Conservation (phyloP, 306 rosid genomes). For the Gleditsia sinensis region DNA sequence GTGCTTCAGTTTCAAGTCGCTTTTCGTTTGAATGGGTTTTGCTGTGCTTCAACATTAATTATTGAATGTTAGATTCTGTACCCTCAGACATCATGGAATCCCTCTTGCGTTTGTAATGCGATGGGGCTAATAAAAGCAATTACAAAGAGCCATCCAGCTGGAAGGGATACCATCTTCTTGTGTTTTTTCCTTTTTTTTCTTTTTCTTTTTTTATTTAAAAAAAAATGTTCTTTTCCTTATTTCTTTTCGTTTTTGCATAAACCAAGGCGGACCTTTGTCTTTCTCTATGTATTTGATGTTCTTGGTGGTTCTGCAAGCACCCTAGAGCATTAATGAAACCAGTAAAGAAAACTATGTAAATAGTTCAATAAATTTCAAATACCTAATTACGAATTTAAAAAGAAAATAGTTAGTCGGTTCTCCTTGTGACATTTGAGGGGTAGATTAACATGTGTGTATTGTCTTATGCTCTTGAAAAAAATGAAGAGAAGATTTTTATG, state of each 20-base stretch:
- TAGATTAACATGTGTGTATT: not conserved
- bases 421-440: too few relatives aligned
- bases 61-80: not conserved
- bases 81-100: not conserved
- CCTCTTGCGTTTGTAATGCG: constrained; percentile 27
- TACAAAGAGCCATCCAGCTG: constrained; percentile 50
- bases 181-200: not conserved
- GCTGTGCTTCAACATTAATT: not conserved
- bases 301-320: not conserved
- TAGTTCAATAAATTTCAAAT: not conserved
- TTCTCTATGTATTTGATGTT: constrained; percentile 10
- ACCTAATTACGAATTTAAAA: not conserved
- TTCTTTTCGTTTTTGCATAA: constrained; percentile 26
- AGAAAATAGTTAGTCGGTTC: too few relatives aligned
- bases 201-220: not conserved
- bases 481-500: not conserved
- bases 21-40: not conserved
- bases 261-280: constrained; percentile 40
- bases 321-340: not conserved
- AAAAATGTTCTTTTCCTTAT: constrained; percentile 10
- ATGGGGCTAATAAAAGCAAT: constrained; percentile 20
- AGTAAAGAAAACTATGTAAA: not conserved
- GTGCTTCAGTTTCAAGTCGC: constrained; percentile 24
- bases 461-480: too few relatives aligned
- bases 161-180: constrained; percentile 20